Conservation (phyloP, 2,329 filamentous ascomycete species). For the Penicillium polonicum region DNA sequence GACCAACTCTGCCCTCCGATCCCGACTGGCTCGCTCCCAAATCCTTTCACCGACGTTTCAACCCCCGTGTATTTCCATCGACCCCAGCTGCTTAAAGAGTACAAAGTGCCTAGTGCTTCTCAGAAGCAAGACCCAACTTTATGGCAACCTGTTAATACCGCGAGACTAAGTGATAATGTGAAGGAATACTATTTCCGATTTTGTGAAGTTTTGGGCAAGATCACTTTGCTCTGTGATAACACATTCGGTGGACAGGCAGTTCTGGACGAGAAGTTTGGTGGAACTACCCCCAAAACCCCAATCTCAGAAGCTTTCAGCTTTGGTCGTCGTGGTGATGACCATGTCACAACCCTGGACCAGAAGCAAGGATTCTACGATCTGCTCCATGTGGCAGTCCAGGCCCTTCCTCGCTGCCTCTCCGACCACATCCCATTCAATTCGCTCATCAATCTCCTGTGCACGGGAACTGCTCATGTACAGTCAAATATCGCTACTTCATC, state of each 20-base stretch:
- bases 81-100: slow-evolving; percentile 40
- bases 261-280: slow-evolving; percentile 89
- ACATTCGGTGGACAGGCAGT: slow-evolving; percentile 95
- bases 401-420: slow-evolving; percentile 88
- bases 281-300: slow-evolving; percentile 86
- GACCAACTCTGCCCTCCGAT: slow-evolving; percentile 78
- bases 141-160: slow-evolving; percentile 56
- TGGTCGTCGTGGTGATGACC: slow-evolving; percentile 75
- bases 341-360: slow-evolving; percentile 71
- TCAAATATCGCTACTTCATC: slow-evolving; percentile 89
- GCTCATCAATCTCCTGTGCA: slow-evolving; percentile 90
- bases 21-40: slow-evolving; percentile 60
- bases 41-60: slow-evolving; percentile 39
- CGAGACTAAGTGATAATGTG: slow-evolving; percentile 68
- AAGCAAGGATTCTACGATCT: slow-evolving; percentile 95
- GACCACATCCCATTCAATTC: slow-evolving; percentile 89
- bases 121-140: slow-evolving; percentile 33
- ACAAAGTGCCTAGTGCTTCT: slow-evolving; percentile 27
- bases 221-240: slow-evolving; percentile 94
- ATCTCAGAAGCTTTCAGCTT: slow-evolving; percentile 95
- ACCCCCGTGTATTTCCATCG: slow-evolving; percentile 37
- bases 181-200: slow-evolving; percentile 87
- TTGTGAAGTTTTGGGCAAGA: slow-evolving; percentile 91
- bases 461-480: slow-evolving; percentile 93
- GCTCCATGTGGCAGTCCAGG: slow-evolving; percentile 91